Evolutionary conservation across 331 rosid species (phyloP), one percentile per base, ranked within the genome.

Genomic region (Pyracantha coccinea): DNA sequence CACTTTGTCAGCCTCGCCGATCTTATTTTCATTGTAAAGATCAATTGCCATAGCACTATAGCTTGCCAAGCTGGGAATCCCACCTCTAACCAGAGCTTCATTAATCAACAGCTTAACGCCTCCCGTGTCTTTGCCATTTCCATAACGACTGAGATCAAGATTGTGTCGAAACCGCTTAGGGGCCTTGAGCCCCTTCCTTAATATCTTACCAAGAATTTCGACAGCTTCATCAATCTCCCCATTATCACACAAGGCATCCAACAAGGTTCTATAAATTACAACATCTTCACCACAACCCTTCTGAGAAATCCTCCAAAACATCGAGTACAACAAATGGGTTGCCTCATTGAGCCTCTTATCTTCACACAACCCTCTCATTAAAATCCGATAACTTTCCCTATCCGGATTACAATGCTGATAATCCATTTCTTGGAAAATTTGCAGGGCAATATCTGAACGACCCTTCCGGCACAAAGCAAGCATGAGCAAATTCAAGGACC

Each of bases 311-410:
- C 66, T 24, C 66, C 66, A 61, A 61, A 61, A 61, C 66, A 61
- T 61, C 3, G 66, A 61, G 16, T 24, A 24, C 20, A 61, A 24
- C 66, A 27, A 61, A 27, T 27, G 98, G 38, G 19, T 27, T 25
- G 33, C 35, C 66, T 61, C 66, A 14, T 24, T 61, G 32, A 61
- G 31, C 33, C 33, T 27, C n/a, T 61, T 74, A 72, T 93, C 98
- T 54, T 73, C 75, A 50, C 98, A 93, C 84, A 93, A 79, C 19
- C 96, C 97, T 81, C 83, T 81, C 98, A 91, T 93, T 81, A 91
- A 27, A 72, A 85, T 83, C 45, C 64, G 74, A 75, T 93, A 88
- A 52, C 93, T 93, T 45, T 88, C 89, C 82, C 91, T 88, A 72
- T 88, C 77, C 14, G 97, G 97, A 64, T 79, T 81, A 75, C 44